Base-by-base conservation (phyloP, 2,329 filamentous ascomycete species). In the Hirsutella thompsonii region DNA sequence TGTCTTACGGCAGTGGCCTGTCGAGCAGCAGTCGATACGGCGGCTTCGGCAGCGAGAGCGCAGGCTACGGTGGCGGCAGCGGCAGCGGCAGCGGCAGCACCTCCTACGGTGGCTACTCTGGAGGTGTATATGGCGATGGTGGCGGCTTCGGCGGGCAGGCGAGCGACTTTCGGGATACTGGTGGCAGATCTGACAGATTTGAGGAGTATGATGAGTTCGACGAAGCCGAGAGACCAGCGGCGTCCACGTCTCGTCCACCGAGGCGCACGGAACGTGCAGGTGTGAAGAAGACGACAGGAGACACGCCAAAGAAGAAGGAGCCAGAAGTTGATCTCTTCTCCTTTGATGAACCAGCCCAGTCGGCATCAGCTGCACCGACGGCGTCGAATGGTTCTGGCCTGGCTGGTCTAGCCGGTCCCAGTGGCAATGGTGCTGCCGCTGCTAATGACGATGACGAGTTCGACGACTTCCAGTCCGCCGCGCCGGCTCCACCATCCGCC, bases 131-230 rank as follows among this genome's bases (percentile, higher is more conserved):
- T 55, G 90, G 90, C n/a, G 90, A 96, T 55, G 90, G 90, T 19
- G 90, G 90, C 47, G 90, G 89, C 14, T 95, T 94, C 53, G 87
- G 89, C 34, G 88, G 89, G 3, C 78, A 87, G 54, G 61, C 71
- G 18, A 76, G 71, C 50, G 83, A 86, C 39, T 93, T 83, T 63
- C 72, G 78, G 44, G 79, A 85, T 50, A 66, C 76, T 44, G 69
- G 51, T 11, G 47, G 68, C 51, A 67, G 80, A 43, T 68, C 72
- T 42, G 88, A 93, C 49, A 76, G 81, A 48, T 98, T 95, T 52
- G 90, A 96, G 52, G 92, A 95, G 62, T 98, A 98, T 55, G 89
- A 98, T 56, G 92, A 98, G 62, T 90, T 82, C 54, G 90, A 96
- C 42, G 92, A 94, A 53, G 86, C 73, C 33, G 63, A 69, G 28